Conservation (phyloP, 345 rosid genomes). For the Punica granatum region DNA sequence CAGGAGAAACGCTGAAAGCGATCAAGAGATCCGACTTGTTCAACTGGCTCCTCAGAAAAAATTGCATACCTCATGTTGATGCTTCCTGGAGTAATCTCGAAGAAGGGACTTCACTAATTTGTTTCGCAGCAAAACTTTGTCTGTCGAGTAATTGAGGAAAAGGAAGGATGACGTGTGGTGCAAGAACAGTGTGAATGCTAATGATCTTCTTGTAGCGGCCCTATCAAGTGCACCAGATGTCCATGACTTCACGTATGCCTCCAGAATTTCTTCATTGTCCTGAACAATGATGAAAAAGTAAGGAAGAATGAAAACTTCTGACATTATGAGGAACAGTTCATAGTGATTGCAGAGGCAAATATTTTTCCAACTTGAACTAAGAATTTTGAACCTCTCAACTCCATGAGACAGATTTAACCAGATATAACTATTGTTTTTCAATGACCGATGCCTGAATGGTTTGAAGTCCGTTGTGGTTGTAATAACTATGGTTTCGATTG, state of each 20-base stretch:
- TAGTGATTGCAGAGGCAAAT: no score
- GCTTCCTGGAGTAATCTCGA: constrained; percentile 61
- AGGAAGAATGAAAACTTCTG: neutral
- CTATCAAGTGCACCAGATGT: constrained; percentile 66
- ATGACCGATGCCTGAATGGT: no score
- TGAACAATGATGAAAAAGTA: constrained; percentile 16
- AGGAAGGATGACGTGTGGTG: constrained; percentile 62
- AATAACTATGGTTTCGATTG: no score
- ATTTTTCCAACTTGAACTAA: neutral
- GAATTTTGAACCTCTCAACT: neutral
- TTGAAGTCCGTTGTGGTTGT: no score
- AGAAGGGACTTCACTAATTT: constrained; percentile 58
- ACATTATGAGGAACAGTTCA: neutral
- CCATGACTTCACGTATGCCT: constrained; percentile 79
- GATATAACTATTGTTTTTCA: neutral
- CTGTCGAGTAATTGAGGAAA: constrained; percentile 27
- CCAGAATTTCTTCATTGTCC: constrained; percentile 64
- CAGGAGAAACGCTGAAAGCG: neutral
- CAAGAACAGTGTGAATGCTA: constrained; percentile 49
- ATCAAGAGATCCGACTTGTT: neutral
- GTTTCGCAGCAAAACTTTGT: constrained; percentile 30
- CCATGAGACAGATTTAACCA: neutral
- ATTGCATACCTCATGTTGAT: constrained; percentile 48
- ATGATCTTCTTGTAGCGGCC: constrained; percentile 53
- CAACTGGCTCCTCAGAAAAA: neutral